Evolutionary conservation across 225 moss, liverwort and hornwort genomes (phyloP).

Genomic region (Asterella californica): DNA sequence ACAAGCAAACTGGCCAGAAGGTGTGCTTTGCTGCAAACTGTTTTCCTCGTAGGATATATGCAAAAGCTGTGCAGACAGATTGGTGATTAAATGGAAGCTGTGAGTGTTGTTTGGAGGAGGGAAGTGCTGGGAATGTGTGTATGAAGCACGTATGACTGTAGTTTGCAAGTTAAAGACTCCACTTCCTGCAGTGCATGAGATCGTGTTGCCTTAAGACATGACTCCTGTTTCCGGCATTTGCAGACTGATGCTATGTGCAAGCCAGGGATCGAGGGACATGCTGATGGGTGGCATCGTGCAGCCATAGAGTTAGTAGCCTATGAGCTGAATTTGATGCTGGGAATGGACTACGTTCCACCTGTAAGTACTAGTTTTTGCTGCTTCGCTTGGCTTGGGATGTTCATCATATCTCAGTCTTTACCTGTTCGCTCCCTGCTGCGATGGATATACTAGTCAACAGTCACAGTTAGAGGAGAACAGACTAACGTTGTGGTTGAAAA

Average conservation of each 20-base stretch:
- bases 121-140: too few relatives aligned
- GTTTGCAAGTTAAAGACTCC: neutral
- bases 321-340: slow-evolving; percentile 38
- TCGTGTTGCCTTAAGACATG: neutral
- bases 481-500: neutral
- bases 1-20: slow-evolving; percentile 33
- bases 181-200: neutral
- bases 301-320: slow-evolving; percentile 38
- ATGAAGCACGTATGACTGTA: neutral
- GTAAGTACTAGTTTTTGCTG: slow-evolving; percentile 14
- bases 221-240: neutral
- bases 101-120: neutral
- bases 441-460: neutral
- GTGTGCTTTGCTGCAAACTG: neutral
- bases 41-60: neutral
- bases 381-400: neutral
- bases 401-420: neutral
- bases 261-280: slow-evolving; percentile 36
- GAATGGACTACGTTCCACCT: slow-evolving; percentile 40
- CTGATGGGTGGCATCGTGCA: slow-evolving; percentile 41
- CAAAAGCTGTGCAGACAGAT: neutral
- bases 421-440: neutral
- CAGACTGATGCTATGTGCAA: slow-evolving; percentile 40
- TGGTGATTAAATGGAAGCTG: neutral
- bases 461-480: neutral